A percentile compares a stretch with the other conserved stretches of the same genome.
phyloP scores from a whole-genome alignment of 768 basidiomycete species.

The Boletus patriciae region DNA sequence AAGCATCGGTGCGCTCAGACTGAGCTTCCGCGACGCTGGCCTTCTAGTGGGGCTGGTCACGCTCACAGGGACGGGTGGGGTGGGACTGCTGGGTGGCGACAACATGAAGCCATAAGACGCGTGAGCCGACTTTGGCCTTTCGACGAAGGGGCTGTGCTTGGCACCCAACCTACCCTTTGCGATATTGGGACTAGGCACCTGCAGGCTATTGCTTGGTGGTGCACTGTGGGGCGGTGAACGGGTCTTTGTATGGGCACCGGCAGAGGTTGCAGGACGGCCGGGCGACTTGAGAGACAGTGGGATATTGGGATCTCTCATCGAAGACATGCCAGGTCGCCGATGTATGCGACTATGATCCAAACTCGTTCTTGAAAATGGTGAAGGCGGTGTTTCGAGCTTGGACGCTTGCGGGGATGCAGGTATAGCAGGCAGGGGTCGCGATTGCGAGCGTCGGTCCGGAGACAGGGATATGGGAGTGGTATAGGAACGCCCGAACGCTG shows the following conservation, averaged over 20 bases:
- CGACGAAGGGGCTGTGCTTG: not conserved
- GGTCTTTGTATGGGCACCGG: slow-evolving; percentile 24
- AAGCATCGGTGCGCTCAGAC: slow-evolving; percentile 59
- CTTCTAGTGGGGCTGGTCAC: slow-evolving; percentile 31
- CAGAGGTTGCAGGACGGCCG: slow-evolving; percentile 43
- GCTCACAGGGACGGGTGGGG: slow-evolving; percentile 21
- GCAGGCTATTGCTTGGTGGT: not conserved
- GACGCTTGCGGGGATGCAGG: slow-evolving; percentile 32
- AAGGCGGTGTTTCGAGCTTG: slow-evolving; percentile 16
- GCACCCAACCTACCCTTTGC: slow-evolving; percentile 3
- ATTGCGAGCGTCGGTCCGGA: slow-evolving; percentile 10
- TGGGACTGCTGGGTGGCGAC: slow-evolving; percentile 15
- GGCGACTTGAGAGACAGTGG: slow-evolving; percentile 15
- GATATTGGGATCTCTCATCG: not conserved
- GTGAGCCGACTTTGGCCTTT: slow-evolving; percentile 30
- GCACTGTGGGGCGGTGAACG: slow-evolving; percentile 2
- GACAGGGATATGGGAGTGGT: slow-evolving; percentile 9
- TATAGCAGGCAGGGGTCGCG: slow-evolving; percentile 27
- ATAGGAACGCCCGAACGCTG: slow-evolving; percentile 13
- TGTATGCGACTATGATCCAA: slow-evolving; percentile 16
- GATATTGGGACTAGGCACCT: not conserved
- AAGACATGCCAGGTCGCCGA: slow-evolving; percentile 11
- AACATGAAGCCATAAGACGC: slow-evolving; percentile 20
- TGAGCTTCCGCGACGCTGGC: slow-evolving; percentile 60
- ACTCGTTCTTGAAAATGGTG: slow-evolving; percentile 19